Evolutionary conservation across 2,329 filamentous ascomycete genomes (phyloP).

Genomic region (Didymella glomerata): DNA sequence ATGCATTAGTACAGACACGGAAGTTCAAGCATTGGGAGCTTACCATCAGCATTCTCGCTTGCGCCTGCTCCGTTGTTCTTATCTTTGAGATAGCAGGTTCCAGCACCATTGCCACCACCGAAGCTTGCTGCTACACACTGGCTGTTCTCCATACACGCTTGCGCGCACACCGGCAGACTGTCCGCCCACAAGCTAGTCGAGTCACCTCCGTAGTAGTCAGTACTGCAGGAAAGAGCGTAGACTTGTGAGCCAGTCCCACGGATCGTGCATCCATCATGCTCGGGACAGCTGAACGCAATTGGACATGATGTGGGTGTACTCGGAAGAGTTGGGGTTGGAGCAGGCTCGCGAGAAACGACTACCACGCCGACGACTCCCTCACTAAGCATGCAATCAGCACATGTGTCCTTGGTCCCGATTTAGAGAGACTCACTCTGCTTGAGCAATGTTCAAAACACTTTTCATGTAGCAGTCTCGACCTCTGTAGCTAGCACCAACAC

Average conservation of each 20-base stretch:
- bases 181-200: neutral
- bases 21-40: neutral
- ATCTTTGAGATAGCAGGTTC: slow-evolving; percentile 10
- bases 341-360: neutral
- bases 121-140: slow-evolving; percentile 8
- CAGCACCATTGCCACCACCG: neutral
- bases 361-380: neutral
- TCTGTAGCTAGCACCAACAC: slow-evolving; percentile 4
- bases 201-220: slow-evolving; percentile 9
- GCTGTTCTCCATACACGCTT: slow-evolving; percentile 2
- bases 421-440: neutral
- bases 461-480: slow-evolving; percentile 4
- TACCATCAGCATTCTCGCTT: slow-evolving; percentile 5
- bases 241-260: neutral
- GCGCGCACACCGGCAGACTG: slow-evolving; percentile 3
- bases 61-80: slow-evolving; percentile 1
- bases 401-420: neutral
- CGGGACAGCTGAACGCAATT: neutral
- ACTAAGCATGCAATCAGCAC: neutral
- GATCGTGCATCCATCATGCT: slow-evolving; percentile 1
- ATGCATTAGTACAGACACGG: neutral
- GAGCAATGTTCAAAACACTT: neutral
- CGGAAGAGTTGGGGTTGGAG: neutral
- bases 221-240: slow-evolving; percentile 1
- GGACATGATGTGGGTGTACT: slow-evolving; percentile 1